These are phyloP conservation scores for Phylloporus arenicola DNA, from an alignment of 768 basidiomycete species.

Conservation along the genomic window DNA sequence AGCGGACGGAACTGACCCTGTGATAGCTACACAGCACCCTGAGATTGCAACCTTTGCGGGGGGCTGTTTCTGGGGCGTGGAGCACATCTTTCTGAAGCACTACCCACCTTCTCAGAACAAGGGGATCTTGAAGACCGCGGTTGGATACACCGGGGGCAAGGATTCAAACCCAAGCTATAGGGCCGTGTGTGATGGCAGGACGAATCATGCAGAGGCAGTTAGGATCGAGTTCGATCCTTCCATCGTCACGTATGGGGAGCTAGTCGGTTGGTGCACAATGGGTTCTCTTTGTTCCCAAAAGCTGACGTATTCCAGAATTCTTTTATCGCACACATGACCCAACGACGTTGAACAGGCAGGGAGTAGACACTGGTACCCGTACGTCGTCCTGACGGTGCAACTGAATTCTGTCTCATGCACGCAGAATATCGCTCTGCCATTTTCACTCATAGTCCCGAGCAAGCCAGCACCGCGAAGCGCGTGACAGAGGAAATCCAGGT, in stretches of 20 bases:
- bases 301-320: slow-evolving; percentile 52
- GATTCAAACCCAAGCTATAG: slow-evolving; percentile 59
- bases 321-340: slow-evolving; percentile 95
- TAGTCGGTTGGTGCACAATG: slow-evolving; percentile 60
- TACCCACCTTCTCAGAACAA: slow-evolving; percentile 66
- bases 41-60: slow-evolving; percentile 44
- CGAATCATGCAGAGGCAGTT: slow-evolving; percentile 86
- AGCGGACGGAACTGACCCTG: slow-evolving; percentile 8
- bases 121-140: slow-evolving; percentile 67
- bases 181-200: slow-evolving; percentile 73
- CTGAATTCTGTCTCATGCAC: neutral
- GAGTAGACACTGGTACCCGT: slow-evolving; percentile 76
- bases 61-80: slow-evolving; percentile 85
- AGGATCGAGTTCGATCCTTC: slow-evolving; percentile 81
- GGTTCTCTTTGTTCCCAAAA: neutral
- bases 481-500: slow-evolving; percentile 81
- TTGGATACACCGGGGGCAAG: slow-evolving; percentile 78
- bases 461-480: slow-evolving; percentile 62
- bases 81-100: slow-evolving; percentile 79
- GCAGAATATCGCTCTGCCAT: slow-evolving; percentile 92
- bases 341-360: slow-evolving; percentile 77
- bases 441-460: slow-evolving; percentile 72
- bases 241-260: slow-evolving; percentile 73
- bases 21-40: slow-evolving; percentile 39
- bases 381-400: slow-evolving; percentile 24